Evolutionary conservation across 106 monocot species (phyloP).

Genomic region (Acorus calamus): DNA sequence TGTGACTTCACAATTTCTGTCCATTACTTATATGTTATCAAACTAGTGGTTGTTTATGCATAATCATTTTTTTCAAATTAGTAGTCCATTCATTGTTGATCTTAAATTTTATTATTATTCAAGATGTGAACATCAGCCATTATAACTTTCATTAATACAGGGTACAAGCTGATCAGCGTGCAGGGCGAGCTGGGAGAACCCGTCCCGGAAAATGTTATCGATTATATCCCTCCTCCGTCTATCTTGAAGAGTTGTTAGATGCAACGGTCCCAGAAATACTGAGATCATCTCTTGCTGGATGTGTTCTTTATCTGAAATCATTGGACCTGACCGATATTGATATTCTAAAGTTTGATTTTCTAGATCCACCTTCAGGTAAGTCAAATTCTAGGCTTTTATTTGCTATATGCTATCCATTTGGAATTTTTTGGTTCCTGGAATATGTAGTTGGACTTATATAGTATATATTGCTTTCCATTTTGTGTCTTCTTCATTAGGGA

Average conservation of each 20-base stretch:
- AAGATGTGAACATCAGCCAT: no score
- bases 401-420: neutral
- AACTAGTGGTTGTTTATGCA: no score
- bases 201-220: constrained; percentile 91
- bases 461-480: neutral
- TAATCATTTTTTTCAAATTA: no score
- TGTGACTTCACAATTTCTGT: no score
- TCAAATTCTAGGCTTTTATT: neutral
- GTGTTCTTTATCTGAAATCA: constrained; percentile 82
- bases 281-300: constrained; percentile 86
- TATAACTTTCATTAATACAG: constrained; percentile 20
- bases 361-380: constrained; percentile 94
- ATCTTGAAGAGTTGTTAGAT: constrained; percentile 86
- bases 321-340: constrained; percentile 80
- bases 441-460: neutral
- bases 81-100: no score
- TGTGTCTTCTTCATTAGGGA: neutral
- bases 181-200: constrained; percentile 96
- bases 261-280: constrained; percentile 93
- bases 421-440: neutral
- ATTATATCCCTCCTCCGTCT: constrained; percentile 54
- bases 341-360: constrained; percentile 86
- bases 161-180: constrained; percentile 97
- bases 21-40: no score
- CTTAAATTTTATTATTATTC: no score